phyloP scores from a whole-genome alignment of 306 rosid species.

The Prunus kanzakura region DNA sequence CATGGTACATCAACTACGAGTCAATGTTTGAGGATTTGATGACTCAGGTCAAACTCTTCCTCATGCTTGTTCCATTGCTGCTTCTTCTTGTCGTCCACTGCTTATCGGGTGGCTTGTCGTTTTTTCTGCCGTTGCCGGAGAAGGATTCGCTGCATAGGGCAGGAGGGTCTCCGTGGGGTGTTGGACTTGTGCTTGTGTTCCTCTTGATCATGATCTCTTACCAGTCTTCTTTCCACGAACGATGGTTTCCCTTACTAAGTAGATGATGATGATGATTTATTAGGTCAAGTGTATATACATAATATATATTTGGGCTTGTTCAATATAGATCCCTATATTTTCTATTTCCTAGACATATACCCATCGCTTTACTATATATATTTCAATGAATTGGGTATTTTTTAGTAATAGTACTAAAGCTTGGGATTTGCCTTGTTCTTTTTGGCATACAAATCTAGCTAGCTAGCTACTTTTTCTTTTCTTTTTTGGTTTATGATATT shows the following conservation, averaged over 20 bases:
- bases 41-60: constrained; percentile 49
- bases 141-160: constrained; percentile 69
- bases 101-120: constrained; percentile 41
- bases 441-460: background rate
- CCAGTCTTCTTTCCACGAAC: constrained; percentile 70
- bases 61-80: constrained; percentile 53
- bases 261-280: constrained; percentile 19
- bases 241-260: constrained; percentile 73
- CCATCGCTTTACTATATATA: background rate
- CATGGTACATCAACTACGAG: constrained; percentile 79
- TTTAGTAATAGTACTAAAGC: background rate
- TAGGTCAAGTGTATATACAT: background rate
- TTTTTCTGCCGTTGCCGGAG: constrained; percentile 47
- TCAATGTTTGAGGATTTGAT: constrained; percentile 47
- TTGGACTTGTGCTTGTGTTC: constrained; percentile 59
- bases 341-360: too few relatives aligned
- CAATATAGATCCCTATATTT: too few relatives aligned
- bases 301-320: background rate
- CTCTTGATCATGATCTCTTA: constrained; percentile 57
- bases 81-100: constrained; percentile 51
- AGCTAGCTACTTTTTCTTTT: background rate
- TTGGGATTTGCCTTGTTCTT: background rate
- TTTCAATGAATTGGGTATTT: background rate
- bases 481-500: background rate
- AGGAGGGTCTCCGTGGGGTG: constrained; percentile 91